phyloP scores from a whole-genome alignment of 2,329 filamentous ascomycete species.

The Dothistroma septosporum region DNA sequence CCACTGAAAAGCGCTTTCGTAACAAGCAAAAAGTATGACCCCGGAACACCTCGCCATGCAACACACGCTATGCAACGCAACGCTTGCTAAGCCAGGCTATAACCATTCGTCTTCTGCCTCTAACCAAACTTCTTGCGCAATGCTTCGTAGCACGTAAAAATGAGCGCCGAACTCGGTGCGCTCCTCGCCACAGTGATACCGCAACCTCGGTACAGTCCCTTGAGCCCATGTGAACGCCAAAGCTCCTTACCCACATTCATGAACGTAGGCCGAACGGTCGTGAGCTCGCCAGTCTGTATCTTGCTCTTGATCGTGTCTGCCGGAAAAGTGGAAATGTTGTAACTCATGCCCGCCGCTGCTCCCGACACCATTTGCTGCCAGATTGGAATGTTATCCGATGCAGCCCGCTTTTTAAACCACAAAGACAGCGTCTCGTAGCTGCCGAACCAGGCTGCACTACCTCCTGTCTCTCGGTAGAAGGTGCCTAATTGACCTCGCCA shows the following conservation, averaged over 20 bases:
- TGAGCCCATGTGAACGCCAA: conserved; percentile 78
- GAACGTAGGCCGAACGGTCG: conserved; percentile 58
- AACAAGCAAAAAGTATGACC: neutral
- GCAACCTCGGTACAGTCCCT: conserved; percentile 86
- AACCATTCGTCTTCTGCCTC: neutral
- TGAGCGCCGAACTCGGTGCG: conserved; percentile 94
- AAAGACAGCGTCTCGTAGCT: conserved; percentile 72
- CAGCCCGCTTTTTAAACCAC: conserved; percentile 56
- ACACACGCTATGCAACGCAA: conserved; percentile 6
- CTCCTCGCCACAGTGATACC: conserved; percentile 86
- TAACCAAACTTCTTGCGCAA: conserved; percentile 62
- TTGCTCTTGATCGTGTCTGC: conserved; percentile 96
- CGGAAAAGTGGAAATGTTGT: conserved; percentile 96
- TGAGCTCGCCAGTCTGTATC: conserved; percentile 78
- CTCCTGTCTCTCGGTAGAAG: conserved; percentile 87
- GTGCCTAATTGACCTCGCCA: conserved; percentile 96
- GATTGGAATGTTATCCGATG: conserved; percentile 60
- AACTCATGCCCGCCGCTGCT: conserved; percentile 82
- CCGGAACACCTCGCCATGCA: neutral
- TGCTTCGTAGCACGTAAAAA: conserved; percentile 91
- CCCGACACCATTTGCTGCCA: conserved; percentile 86
- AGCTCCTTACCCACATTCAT: conserved; percentile 65
- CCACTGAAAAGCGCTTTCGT: neutral
- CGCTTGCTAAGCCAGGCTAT: neutral
- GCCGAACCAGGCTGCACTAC: conserved; percentile 92